Evolutionary conservation across 2,329 filamentous ascomycete genomes (phyloP).

Genomic region (Tolypocladium inflatum): DNA sequence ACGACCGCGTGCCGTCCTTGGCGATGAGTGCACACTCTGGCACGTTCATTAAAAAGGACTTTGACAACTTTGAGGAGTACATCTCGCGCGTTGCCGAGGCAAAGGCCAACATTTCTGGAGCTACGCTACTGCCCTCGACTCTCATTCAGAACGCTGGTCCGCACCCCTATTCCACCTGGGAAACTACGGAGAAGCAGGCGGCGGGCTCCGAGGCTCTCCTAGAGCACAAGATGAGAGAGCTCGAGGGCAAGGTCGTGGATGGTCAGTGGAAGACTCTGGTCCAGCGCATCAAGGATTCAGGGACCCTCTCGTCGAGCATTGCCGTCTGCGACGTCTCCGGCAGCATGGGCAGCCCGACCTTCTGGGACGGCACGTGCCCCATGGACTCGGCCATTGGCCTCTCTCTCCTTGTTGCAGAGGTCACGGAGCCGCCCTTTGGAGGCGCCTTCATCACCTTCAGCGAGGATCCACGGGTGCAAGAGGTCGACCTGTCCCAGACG

Average conservation of each 20-base stretch:
- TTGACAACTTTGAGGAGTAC: conserved; percentile 38
- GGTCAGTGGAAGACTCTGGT: conserved; percentile 49
- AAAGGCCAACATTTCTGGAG: conserved; percentile 42
- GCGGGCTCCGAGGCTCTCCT: conserved; percentile 8
- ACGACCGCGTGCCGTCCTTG: conserved; percentile 44
- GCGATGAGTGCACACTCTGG: conserved; percentile 45
- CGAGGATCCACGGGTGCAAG: conserved; percentile 25
- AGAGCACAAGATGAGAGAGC: conserved; percentile 16
- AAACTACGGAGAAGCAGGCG: not conserved
- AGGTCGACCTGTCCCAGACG: conserved; percentile 24
- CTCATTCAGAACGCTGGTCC: conserved; percentile 24
- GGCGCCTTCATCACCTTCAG: conserved; percentile 48
- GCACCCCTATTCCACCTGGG: too few relatives aligned
- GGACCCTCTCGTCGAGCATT: conserved; percentile 41
- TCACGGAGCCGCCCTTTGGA: conserved; percentile 41
- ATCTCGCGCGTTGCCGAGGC: conserved; percentile 37
- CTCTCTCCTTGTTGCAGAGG: conserved; percentile 44
- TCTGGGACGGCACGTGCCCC: conserved; percentile 36
- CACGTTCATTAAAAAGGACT: conserved; percentile 41
- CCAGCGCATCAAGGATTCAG: conserved; percentile 46
- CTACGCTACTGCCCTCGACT: conserved; percentile 41
- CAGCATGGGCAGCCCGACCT: conserved; percentile 33
- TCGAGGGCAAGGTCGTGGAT: conserved; percentile 29
- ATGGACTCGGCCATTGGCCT: conserved; percentile 46
- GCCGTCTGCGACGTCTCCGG: conserved; percentile 49